These are phyloP conservation scores for Lasiodiplodia hormozganensis DNA, from an alignment of 2,329 filamentous ascomycete species.

Conservation along the genomic window DNA sequence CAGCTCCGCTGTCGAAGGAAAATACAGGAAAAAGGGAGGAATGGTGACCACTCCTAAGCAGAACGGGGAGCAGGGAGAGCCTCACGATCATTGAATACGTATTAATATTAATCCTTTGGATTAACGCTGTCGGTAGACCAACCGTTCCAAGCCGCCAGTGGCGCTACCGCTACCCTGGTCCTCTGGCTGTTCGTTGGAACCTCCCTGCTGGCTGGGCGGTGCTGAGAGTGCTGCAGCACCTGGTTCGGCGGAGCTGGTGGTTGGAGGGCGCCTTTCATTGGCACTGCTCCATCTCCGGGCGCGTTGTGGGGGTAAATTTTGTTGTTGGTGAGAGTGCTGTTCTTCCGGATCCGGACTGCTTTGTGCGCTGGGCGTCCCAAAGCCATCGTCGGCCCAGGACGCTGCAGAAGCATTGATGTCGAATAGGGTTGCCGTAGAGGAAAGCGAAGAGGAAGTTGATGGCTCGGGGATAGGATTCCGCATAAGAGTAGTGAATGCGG, in stretches of 20 bases:
- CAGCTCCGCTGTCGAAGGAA: not conserved
- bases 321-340: not conserved
- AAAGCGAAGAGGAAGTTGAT: not conserved
- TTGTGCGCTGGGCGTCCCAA: not conserved
- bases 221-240: constrained; percentile 2
- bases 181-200: not conserved
- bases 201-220: constrained; percentile 1
- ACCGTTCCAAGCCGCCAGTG: constrained; percentile 7
- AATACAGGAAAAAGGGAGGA: not conserved
- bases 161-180: constrained; percentile 4
- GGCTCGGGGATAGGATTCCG: constrained; percentile 1
- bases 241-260: constrained; percentile 11
- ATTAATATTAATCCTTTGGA: not conserved
- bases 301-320: not conserved
- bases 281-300: constrained; percentile 26
- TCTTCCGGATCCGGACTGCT: constrained; percentile 17
- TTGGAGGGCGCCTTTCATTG: constrained; percentile 18
- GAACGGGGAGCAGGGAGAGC: not conserved
- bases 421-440: not conserved
- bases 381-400: constrained; percentile 23
- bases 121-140: constrained; percentile 26
- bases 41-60: not conserved
- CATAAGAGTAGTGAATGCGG: constrained; percentile 26
- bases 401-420: constrained; percentile 15
- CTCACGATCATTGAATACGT: not conserved